A percentile compares a stretch with the other conserved stretches of the same genome.
Evolutionary conservation across 106 monocot genomes (phyloP).

Genomic region (Allium sativum): DNA sequence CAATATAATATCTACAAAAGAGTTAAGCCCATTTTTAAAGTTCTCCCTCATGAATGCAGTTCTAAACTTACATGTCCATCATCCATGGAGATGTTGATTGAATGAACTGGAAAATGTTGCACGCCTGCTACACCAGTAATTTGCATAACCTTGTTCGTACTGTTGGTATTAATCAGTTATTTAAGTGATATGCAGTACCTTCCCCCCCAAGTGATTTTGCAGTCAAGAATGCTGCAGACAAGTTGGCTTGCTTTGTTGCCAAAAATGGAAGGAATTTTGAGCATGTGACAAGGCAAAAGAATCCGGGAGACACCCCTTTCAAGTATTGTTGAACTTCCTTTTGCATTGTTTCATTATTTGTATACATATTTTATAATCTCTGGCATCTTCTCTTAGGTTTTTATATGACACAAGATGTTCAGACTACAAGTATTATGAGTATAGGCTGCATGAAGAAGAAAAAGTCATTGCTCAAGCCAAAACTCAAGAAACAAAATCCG

Average conservation of each 20-base stretch:
- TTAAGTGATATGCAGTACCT: conserved; percentile 99
- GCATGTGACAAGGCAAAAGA: conserved; percentile 80
- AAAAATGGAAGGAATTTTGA: conserved; percentile 94
- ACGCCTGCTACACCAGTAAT: conserved; percentile 49
- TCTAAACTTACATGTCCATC: conserved; percentile 40
- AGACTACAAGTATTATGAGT: conserved; percentile 87
- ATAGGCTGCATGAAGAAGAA: conserved; percentile 67
- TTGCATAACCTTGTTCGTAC: conserved; percentile 69
- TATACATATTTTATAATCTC: background rate
- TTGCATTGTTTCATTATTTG: background rate
- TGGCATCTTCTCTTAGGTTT: conserved; percentile 47
- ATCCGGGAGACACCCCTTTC: conserved; percentile 98
- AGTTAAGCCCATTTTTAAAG: background rate
- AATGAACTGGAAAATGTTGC: conserved; percentile 79
- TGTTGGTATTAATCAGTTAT: conserved; percentile 92
- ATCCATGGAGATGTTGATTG: conserved; percentile 64
- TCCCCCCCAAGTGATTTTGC: conserved; percentile 64
- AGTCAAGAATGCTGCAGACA: conserved; percentile 84
- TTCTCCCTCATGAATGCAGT: conserved; percentile 58
- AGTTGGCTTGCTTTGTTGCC: conserved; percentile 81
- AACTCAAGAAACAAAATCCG: conserved; percentile 40
- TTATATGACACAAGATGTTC: conserved; percentile 72
- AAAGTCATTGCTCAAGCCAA: conserved; percentile 45
- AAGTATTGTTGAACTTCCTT: conserved; percentile 40
- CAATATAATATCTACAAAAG: too few species aligned